Base-by-base conservation (phyloP, 139 green algal genomes). In the Tetradesmus obliquus region DNA sequence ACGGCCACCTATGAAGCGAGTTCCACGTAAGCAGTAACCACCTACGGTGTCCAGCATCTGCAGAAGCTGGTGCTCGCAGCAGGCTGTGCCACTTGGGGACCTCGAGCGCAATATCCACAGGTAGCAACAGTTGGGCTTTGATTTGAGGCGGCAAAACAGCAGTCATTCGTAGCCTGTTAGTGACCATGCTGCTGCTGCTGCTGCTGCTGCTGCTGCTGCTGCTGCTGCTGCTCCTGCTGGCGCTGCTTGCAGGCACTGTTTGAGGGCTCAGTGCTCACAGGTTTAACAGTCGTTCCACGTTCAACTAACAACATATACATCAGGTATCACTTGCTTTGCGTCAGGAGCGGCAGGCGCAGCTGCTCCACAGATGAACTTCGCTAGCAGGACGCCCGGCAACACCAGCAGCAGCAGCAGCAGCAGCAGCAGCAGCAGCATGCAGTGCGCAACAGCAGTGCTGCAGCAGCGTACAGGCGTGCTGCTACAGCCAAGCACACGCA, bases 201-300 rank as follows among this genome's bases (percentile, higher is more conserved):
- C 76, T 12, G 13, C 76, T 83, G 19, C 76, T 83, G 19, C 76
- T 83, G 76, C 76, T 83, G 76, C 76, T 83, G 8, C 76, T 83
- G 76, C 76, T 83, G 76, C 76, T 83, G 76, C 76, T 83, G 76
- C 5, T 83, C 24, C 24, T 83, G 19, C 3, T 54, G 19, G 13
- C 32, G 32, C 24, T 83, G 76, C 32, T 17, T 53, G 76, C 76
- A 20, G 7, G 7, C 5, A 15, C 32, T 51, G 76, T 9, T 55
- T 10, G 13, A 6, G 12, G 5, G 45, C 32, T 57, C n/a, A 84
- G 45, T 13, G 22, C 10, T 45, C 32, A 45, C 32, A 45, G 32
- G 32, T 45, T 45, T 20, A 57, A 3, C n/a, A 84, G 12, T 20
- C 6, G 13, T 54, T 8, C 12, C 76, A 54, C 12, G 7, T 54